Base-by-base conservation (phyloP, 148 eudicot species). In the Dysphania ambrosioides region DNA sequence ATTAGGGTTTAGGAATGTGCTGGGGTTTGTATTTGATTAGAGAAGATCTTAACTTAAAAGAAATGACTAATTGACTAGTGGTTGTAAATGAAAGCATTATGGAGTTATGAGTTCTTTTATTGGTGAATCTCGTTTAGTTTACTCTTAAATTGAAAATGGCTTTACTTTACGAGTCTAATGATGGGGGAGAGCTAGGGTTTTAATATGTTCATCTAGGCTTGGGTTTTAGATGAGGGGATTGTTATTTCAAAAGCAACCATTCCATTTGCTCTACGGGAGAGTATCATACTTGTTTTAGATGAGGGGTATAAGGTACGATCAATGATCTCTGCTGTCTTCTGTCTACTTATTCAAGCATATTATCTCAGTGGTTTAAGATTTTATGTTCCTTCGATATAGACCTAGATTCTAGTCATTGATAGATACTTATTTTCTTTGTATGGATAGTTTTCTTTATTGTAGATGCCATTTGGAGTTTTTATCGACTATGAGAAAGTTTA, bases 11-110 rank as follows among this genome's bases (percentile, higher is more conserved):
- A 30, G 26, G 40, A 16, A 34, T 35, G 47, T 11, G 21, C 1
- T 8, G 26, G 62, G 78, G 27, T 66, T 18, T 55, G 32, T 6
- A 23, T 61, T 60, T 72, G 32, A 19, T 72, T 61, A n/a, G n/a
- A 21, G 3, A 73, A 41, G 13, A 42, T 29, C 21, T n/a, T 35
- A 61, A 42, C 9, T 42, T 18, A 2, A 44, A 59, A 11, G n/a
- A n/a, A n/a, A n/a, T n/a, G n/a, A n/a, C n/a, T n/a, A n/a, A n/a
- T n/a, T n/a, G n/a, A n/a, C n/a, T n/a, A n/a, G n/a, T n/a, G n/a
- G n/a, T n/a, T n/a, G n/a, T n/a, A n/a, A n/a, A n/a, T n/a, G n/a
- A n/a, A n/a, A n/a, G n/a, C n/a, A n/a, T n/a, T n/a, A n/a, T n/a
- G n/a, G n/a, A n/a, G n/a, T n/a, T n/a, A n/a, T n/a, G n/a, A n/a